Evolutionary conservation across 2,329 filamentous ascomycete species (phyloP), one percentile per base, ranked within the genome.

Genomic region (Thielaviopsis euricoi): DNA sequence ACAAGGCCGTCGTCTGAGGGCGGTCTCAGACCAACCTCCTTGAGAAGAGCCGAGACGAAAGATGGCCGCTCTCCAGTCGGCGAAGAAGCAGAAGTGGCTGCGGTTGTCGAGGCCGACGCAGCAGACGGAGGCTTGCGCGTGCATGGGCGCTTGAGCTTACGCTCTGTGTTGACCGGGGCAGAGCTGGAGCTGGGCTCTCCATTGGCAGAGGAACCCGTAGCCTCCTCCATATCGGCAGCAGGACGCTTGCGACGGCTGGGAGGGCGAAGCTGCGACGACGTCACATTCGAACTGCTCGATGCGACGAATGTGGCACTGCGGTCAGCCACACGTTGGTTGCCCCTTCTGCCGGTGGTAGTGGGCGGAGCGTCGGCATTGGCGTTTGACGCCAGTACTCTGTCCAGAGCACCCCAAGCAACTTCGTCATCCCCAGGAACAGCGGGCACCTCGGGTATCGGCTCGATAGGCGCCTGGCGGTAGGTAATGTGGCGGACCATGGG

Each of bases 391-490:
- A 88, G 80, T 50, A 87, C 89, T 68, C 85, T 87, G 64, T 96
- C 90, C 62, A 97, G 84, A 21, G 87, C 89, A 62, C 89, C 88
- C 93, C 91, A 96, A 3, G 91, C 89, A 59, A 83, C 78, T 57
- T 85, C 77, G 69, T 95, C 89, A 64, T 95, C 89, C 49, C 83
- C 73, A 21, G 21, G 40, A 29, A 43, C 13, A 37, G 49, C 55
- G 26, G 55, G 23, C n/a, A 49, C 6, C 19, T 25, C 13, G 4
- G 49, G 46, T 7, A 33, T 21, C 22, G 55, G 48, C 21, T 23
- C 26, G 17, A 40, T 55, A n/a, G 49, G 49, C 49, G 55, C 48
- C 13, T 29, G 23, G 26, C 55, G 55, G 29, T 15, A n/a, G 22
- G 26, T 10, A 23, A 21, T 6, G 17, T 33, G 29, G 5, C 29